Percentiles rank a stretch among this genome's conserved stretches.
Conservation (phyloP, 257 asterid species). For the Parsonsia alboflavescens region DNA sequence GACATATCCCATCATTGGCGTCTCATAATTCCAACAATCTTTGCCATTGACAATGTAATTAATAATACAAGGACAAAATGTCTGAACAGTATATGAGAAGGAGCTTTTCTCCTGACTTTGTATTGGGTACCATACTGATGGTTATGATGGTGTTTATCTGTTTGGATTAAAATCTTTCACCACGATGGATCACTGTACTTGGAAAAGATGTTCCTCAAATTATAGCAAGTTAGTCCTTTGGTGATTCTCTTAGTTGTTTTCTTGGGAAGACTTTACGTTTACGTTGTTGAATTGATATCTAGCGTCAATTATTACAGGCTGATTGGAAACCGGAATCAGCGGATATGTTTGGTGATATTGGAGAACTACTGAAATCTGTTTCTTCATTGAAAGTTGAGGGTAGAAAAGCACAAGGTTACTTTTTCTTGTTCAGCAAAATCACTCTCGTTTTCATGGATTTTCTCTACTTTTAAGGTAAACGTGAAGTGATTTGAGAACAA, state of each 20-base stretch:
- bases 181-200: constrained; percentile 76
- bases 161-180: constrained; percentile 80
- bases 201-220: constrained; percentile 82
- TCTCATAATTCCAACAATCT: too few relatives aligned
- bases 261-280: constrained; percentile 8
- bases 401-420: constrained; percentile 54
- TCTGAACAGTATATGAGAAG: background rate
- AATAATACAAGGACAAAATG: background rate
- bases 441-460: constrained; percentile 7
- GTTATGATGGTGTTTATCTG: constrained; percentile 10
- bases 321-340: constrained; percentile 93
- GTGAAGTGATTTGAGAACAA: constrained; percentile 20
- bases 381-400: constrained; percentile 61
- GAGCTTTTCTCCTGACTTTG: background rate
- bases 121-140: background rate
- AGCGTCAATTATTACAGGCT: constrained; percentile 42
- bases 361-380: constrained; percentile 55
- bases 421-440: background rate
- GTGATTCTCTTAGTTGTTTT: constrained; percentile 15
- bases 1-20: too few relatives aligned
- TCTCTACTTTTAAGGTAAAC: background rate
- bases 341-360: constrained; percentile 60
- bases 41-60: background rate
- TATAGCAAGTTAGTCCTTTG: constrained; percentile 69
- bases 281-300: constrained; percentile 23